Conservation (phyloP, 1,284 basidiomycete genomes). For the Leccinum solheimii region DNA sequence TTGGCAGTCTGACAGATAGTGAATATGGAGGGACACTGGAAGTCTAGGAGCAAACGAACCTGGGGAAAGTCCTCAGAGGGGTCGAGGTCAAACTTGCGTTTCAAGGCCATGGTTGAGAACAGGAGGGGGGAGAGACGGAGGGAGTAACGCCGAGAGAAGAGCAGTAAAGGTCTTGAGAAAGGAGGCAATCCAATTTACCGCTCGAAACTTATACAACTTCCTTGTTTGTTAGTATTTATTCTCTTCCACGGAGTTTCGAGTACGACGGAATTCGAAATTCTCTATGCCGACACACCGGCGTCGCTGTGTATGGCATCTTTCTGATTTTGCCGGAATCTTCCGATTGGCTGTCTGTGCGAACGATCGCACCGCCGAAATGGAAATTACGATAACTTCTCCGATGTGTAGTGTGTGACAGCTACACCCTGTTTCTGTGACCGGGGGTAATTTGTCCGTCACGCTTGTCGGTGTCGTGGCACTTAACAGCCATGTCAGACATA, state of each 20-base stretch:
- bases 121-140: slow-evolving; percentile 30
- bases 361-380: slow-evolving; percentile 6
- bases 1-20: slow-evolving; percentile 50
- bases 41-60: slow-evolving; percentile 34
- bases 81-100: slow-evolving; percentile 69
- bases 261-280: slow-evolving; percentile 19
- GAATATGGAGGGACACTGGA: slow-evolving; percentile 20
- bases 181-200: slow-evolving; percentile 23
- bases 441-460: slow-evolving; percentile 19
- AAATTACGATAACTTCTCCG: slow-evolving; percentile 11
- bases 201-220: slow-evolving; percentile 33
- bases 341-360: slow-evolving; percentile 29
- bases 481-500: slow-evolving; percentile 25
- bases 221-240: slow-evolving; percentile 32
- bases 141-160: slow-evolving; percentile 5
- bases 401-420: slow-evolving; percentile 8
- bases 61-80: slow-evolving; percentile 51
- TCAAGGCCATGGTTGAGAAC: slow-evolving; percentile 55
- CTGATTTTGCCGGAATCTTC: slow-evolving; percentile 20
- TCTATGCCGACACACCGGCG: slow-evolving; percentile 20
- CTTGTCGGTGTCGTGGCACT: slow-evolving; percentile 23
- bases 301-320: slow-evolving; percentile 5
- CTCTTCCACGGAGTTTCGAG: slow-evolving; percentile 24
- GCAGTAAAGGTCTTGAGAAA: slow-evolving; percentile 29
- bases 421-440: slow-evolving; percentile 17